Base-by-base conservation (phyloP, 1,284 basidiomycete species). In the Agaricales sp. region DNA sequence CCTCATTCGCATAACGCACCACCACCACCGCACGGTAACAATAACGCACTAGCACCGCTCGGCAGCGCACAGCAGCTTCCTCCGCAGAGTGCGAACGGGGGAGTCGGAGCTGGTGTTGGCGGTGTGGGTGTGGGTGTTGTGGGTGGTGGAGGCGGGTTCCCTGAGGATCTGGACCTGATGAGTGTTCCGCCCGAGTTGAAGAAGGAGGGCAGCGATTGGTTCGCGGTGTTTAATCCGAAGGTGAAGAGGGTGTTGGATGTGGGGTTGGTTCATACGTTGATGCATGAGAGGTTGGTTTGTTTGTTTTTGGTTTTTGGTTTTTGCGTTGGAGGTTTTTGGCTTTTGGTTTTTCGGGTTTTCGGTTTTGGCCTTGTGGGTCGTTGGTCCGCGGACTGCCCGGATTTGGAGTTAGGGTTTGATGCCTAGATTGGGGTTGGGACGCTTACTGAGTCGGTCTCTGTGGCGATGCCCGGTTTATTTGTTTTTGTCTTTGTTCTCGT, bases 221-320 rank as follows among this genome's bases (percentile, higher is more conserved):
- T 94, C 59, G 92, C 91, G 16, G 79, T 96, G 48, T 97, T 92
- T 73, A 96, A 92, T 63, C 86, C 89, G 13, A 85, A 87, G 58
- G 80, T 79, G 52, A 89, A 92, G 67, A 74, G 84, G 46, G 75
- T 80, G 51, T 69, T 96, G 50, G 92, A 98, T 63, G 90, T 99
- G n/a, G 73, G 71, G 45, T 67, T 98, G 50, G 83, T 93, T 18
- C 92, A 98, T 64, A 96, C 89, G 1, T 71, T 99, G 25, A 81
- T 84, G 60, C 95, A 99, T 63, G 92, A 96, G 64, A 94, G 89
- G 88, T 91, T 51, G 49, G 19, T 49, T 22, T 23, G 48, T 49
- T 50, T 52, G 50, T n/a, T 48, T 39, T 21, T 25, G 6, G 26
- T 30, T 6, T 30, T 30, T 30, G n/a, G n/a, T n/a, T n/a, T n/a